Evolutionary conservation across 768 basidiomycete genomes (phyloP).

Genomic region (Trametes cinnabarina): DNA sequence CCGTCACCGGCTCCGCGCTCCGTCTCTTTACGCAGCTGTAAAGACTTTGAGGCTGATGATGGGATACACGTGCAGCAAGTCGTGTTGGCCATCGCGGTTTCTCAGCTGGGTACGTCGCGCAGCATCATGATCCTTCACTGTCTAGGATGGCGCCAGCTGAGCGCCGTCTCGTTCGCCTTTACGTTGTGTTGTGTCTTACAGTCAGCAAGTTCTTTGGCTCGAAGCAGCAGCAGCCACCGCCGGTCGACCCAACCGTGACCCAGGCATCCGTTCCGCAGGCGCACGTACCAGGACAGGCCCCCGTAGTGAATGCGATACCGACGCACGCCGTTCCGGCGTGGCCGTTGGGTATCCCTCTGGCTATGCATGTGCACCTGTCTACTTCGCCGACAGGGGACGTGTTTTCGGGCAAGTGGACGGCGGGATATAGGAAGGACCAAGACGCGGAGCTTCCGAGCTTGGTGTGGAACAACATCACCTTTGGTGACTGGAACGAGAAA

Average conservation of each 20-base stretch:
- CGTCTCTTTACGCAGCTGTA: background rate
- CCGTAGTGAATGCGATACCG: conserved; percentile 44
- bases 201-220: conserved; percentile 46
- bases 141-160: background rate
- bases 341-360: conserved; percentile 56
- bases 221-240: conserved; percentile 27
- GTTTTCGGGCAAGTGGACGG: conserved; percentile 55
- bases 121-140: conserved; percentile 18
- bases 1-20: background rate
- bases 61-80: conserved; percentile 51
- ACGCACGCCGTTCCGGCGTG: conserved; percentile 55
- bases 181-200: conserved; percentile 22
- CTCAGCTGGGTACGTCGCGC: conserved; percentile 52
- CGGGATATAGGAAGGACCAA: conserved; percentile 45
- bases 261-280: conserved; percentile 14
- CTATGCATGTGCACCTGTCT: conserved; percentile 74
- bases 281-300: conserved; percentile 17
- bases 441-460: conserved; percentile 63
- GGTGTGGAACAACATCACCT: conserved; percentile 75
- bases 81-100: conserved; percentile 60
- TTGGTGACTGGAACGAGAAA: conserved; percentile 71
- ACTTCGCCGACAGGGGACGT: conserved; percentile 61
- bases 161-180: conserved; percentile 11
- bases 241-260: conserved; percentile 8
- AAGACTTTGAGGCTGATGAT: background rate